These are phyloP conservation scores for Hydnomerulius pinastri DNA, from an alignment of 768 basidiomycete species.

Conservation along the genomic window DNA sequence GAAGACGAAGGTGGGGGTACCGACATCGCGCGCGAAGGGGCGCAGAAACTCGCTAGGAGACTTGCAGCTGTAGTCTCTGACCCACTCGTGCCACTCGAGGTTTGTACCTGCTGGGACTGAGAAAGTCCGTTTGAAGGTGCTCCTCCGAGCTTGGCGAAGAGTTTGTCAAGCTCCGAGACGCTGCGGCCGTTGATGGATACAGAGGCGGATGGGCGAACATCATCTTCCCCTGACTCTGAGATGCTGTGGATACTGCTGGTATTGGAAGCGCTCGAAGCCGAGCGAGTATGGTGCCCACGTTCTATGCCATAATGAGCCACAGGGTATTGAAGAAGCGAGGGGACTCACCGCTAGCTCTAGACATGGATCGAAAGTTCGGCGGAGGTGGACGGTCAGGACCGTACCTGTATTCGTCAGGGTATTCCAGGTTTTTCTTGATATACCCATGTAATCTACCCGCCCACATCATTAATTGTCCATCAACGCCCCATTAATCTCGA, in stretches of 20 bases:
- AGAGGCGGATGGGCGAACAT: slow-evolving; percentile 14
- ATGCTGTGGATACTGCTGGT: slow-evolving; percentile 37
- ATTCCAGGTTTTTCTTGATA: slow-evolving; percentile 63
- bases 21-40: slow-evolving; percentile 35
- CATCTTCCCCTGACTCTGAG: slow-evolving; percentile 33
- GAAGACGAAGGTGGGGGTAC: slow-evolving; percentile 31
- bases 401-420: slow-evolving; percentile 73
- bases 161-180: slow-evolving; percentile 43
- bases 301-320: slow-evolving; percentile 20
- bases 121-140: slow-evolving; percentile 7
- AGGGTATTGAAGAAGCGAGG: background rate
- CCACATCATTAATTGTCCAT: background rate
- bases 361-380: slow-evolving; percentile 44
- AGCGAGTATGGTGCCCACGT: slow-evolving; percentile 27
- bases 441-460: slow-evolving; percentile 58
- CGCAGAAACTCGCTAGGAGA: slow-evolving; percentile 52
- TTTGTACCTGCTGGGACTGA: slow-evolving; percentile 8
- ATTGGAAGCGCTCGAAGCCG: slow-evolving; percentile 35
- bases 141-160: slow-evolving; percentile 42
- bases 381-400: slow-evolving; percentile 68
- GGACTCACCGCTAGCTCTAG: slow-evolving; percentile 30
- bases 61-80: slow-evolving; percentile 40
- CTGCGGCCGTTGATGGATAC: slow-evolving; percentile 15
- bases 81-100: slow-evolving; percentile 24
- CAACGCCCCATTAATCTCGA: background rate